These are phyloP conservation scores for Xylariaceae sp. DNA, from an alignment of 2,329 filamentous ascomycete species.

Conservation along the genomic window DNA sequence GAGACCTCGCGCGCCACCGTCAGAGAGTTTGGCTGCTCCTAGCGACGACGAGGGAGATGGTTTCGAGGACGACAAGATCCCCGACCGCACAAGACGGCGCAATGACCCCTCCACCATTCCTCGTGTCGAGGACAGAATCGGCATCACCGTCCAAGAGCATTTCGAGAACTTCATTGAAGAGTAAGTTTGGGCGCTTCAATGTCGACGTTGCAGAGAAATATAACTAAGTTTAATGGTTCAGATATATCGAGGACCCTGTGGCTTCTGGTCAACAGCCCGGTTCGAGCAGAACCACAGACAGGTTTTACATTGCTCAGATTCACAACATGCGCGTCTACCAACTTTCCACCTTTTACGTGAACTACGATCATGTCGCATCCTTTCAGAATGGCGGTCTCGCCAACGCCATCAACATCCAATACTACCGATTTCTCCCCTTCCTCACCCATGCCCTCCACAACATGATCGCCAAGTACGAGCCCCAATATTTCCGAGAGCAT, in stretches of 20 bases:
- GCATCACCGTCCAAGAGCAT: constrained; percentile 67
- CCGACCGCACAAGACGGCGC: constrained; percentile 43
- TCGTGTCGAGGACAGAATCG: constrained; percentile 71
- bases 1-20: constrained; percentile 56
- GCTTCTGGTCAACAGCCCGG: constrained; percentile 56
- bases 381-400: constrained; percentile 78
- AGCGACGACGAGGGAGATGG: constrained; percentile 61
- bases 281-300: constrained; percentile 72
- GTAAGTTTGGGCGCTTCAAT: constrained; percentile 41
- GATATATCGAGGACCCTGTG: constrained; percentile 65
- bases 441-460: constrained; percentile 85
- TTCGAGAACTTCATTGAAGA: constrained; percentile 79
- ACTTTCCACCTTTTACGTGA: constrained; percentile 82
- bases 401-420: constrained; percentile 80
- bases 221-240: constrained; percentile 24
- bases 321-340: constrained; percentile 69
- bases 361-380: constrained; percentile 77
- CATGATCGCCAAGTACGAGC: constrained; percentile 90
- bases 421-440: constrained; percentile 93
- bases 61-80: constrained; percentile 62
- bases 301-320: constrained; percentile 82
- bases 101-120: constrained; percentile 54
- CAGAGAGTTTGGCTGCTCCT: constrained; percentile 56
- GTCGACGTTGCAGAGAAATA: not conserved
- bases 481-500: constrained; percentile 89